Percentiles rank a stretch among this genome's conserved stretches.
Conservation (phyloP, 345 rosid genomes). For the Populus deltoides region DNA sequence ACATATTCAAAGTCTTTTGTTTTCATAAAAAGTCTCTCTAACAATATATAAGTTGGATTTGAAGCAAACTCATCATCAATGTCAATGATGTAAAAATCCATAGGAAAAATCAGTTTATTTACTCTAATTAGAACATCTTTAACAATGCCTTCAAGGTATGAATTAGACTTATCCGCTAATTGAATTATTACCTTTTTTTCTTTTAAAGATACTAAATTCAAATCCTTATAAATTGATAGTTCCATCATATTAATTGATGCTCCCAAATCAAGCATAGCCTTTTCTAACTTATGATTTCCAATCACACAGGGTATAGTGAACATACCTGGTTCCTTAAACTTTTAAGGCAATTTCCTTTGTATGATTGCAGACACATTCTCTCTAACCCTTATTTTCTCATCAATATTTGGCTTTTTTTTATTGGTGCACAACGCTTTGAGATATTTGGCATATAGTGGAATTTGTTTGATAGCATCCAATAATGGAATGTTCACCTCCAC, state of each 20-base stretch:
- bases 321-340: neutral
- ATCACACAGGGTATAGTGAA: neutral
- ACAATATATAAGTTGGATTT: neutral
- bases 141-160: neutral
- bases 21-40: neutral
- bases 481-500: neutral
- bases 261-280: neutral
- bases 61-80: neutral
- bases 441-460: neutral
- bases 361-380: neutral
- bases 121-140: neutral
- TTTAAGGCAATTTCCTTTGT: neutral
- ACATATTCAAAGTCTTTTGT: neutral
- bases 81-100: neutral
- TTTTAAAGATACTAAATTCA: neutral
- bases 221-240: neutral
- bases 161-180: neutral
- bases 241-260: neutral
- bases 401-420: neutral
- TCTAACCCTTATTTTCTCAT: neutral
- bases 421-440: neutral
- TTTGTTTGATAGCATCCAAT: neutral
- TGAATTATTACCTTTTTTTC: neutral
- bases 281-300: neutral
- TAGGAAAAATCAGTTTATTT: neutral